Percentiles rank a stretch among this genome's conserved stretches.
Evolutionary conservation across 2,329 filamentous ascomycete genomes (phyloP).

Genomic region (Xylaria sp.): DNA sequence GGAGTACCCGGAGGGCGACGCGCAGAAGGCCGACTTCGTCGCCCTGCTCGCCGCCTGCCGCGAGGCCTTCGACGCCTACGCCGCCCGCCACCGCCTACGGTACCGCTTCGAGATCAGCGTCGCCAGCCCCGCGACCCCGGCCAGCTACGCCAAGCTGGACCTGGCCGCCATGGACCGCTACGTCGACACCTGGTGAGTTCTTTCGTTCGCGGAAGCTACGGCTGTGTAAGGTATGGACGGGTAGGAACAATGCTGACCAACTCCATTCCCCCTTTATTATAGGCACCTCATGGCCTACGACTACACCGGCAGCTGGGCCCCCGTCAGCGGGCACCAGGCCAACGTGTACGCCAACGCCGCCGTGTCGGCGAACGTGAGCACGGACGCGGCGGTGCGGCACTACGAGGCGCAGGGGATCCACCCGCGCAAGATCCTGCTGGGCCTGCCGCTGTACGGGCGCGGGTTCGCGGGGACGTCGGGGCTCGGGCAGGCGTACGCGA

Average conservation of each 20-base stretch:
- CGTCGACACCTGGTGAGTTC: constrained; percentile 55
- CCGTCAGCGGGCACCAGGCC: constrained; percentile 65
- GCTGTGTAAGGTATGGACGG: not conserved
- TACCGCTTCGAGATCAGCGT: constrained; percentile 57
- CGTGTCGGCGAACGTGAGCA: constrained; percentile 68
- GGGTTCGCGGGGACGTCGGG: constrained; percentile 70
- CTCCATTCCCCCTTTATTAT: not conserved
- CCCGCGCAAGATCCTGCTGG: constrained; percentile 69
- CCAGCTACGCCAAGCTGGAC: constrained; percentile 54
- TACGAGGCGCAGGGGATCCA: constrained; percentile 64
- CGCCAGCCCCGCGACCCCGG: constrained; percentile 51
- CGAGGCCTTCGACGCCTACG: constrained; percentile 37
- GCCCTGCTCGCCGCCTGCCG: constrained; percentile 48
- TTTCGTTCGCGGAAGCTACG: not conserved
- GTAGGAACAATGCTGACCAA: not conserved
- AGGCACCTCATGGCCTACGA: constrained; percentile 68
- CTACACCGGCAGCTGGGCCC: constrained; percentile 70
- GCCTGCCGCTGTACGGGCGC: constrained; percentile 80
- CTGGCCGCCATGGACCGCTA: constrained; percentile 58
- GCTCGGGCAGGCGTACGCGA: constrained; percentile 63
- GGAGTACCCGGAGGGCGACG: constrained; percentile 51
- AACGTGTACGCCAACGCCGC: constrained; percentile 63
- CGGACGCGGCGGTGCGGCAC: constrained; percentile 64
- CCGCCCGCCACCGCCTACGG: constrained; percentile 29
- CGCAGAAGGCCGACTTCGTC: constrained; percentile 47